A percentile compares a stretch with the other conserved stretches of the same genome.
phyloP scores from a whole-genome alignment of 1,284 basidiomycete genomes.

The Schizophyllum commune region DNA sequence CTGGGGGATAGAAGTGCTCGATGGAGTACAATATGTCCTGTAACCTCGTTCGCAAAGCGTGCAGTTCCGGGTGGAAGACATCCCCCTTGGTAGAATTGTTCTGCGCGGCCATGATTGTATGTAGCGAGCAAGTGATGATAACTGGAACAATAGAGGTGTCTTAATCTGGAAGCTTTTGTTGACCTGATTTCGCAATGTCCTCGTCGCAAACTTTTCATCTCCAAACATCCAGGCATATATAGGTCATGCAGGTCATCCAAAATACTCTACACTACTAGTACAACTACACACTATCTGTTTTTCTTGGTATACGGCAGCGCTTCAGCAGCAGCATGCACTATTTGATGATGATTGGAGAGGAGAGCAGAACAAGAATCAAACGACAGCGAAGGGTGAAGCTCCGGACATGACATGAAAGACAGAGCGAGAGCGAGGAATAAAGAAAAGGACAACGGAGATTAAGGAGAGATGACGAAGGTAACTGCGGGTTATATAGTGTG shows the following conservation, averaged over 20 bases:
- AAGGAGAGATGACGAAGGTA: neutral
- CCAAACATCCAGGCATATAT: neutral
- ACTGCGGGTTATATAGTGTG: neutral
- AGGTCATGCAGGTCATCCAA: neutral
- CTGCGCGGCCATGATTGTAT: neutral
- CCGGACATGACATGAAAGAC: neutral
- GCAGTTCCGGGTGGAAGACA: constrained; percentile 30
- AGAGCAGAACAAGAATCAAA: neutral
- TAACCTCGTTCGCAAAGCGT: constrained; percentile 17
- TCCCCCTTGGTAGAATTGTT: neutral
- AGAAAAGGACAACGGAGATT: neutral
- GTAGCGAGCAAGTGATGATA: neutral
- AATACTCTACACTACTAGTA: neutral
- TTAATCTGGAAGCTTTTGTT: neutral
- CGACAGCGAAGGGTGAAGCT: neutral
- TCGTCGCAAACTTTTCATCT: too few species aligned
- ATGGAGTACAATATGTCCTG: constrained; percentile 35
- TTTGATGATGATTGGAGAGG: neutral
- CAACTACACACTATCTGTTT: neutral
- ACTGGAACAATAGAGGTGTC: neutral
- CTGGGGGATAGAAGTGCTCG: constrained; percentile 34
- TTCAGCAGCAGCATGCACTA: neutral
- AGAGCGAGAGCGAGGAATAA: neutral
- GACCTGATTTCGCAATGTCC: too few species aligned
- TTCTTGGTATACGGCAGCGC: neutral